A percentile compares a stretch with the other conserved stretches of the same genome.
phyloP scores from a whole-genome alignment of 2,329 filamentous ascomycete species.

The Emergomyces orientalis region DNA sequence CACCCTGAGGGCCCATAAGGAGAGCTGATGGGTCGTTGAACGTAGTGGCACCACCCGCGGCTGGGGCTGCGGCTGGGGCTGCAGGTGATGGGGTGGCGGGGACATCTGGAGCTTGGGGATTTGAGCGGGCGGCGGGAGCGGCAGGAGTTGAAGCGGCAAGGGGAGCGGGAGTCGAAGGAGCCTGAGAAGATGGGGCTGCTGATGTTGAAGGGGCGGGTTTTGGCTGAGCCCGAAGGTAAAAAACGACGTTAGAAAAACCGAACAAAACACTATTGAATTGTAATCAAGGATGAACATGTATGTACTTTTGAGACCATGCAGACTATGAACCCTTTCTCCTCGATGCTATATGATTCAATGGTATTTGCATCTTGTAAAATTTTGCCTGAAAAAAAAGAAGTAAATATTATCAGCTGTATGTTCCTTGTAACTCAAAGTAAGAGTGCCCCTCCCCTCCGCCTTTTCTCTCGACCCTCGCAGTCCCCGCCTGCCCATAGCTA shows the following conservation, averaged over 20 bases:
- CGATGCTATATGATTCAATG: constrained; percentile 92
- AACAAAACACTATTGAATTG: background rate
- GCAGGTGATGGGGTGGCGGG: constrained; percentile 17
- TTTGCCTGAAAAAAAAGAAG: constrained; percentile 56
- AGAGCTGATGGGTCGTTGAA: constrained; percentile 72
- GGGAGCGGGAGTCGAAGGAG: constrained; percentile 26
- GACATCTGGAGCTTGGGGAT: constrained; percentile 9
- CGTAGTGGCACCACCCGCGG: constrained; percentile 38
- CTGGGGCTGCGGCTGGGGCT: constrained; percentile 25
- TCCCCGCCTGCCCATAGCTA: background rate
- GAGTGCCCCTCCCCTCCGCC: background rate
- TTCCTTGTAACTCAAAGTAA: background rate
- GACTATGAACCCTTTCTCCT: constrained; percentile 98
- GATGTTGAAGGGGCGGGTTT: constrained; percentile 49
- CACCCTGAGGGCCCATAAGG: constrained; percentile 72
- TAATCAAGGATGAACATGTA: background rate
- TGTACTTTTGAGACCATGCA: constrained; percentile 95
- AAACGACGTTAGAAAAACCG: background rate
- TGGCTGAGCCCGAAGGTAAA: constrained; percentile 44
- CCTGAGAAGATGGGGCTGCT: constrained; percentile 26
- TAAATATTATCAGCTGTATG: background rate
- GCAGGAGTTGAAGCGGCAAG: constrained; percentile 11
- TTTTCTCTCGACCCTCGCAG: background rate
- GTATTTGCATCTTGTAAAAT: constrained; percentile 97
- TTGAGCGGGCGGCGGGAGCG: constrained; percentile 15